Evolutionary conservation across 1,284 basidiomycete species (phyloP).

Genomic region (Ceratobasidium sp.): DNA sequence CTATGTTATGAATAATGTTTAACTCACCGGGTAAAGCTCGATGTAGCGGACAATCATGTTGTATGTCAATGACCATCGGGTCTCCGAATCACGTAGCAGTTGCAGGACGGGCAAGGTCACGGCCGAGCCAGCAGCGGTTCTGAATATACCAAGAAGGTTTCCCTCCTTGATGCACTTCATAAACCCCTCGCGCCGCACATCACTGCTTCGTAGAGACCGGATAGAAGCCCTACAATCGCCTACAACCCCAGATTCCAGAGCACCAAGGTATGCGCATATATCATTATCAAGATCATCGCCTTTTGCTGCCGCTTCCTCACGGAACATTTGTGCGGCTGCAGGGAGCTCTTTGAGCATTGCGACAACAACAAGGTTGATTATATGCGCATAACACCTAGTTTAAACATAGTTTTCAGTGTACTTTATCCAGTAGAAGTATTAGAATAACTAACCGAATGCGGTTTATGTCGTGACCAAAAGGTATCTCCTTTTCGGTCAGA

Average conservation of each 20-base stretch:
- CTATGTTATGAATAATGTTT: neutral
- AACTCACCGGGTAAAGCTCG: constrained; percentile 25
- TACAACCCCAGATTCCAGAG: neutral
- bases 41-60: constrained; percentile 34
- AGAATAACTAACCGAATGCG: constrained; percentile 5
- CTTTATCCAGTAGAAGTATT: neutral
- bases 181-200: neutral
- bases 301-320: neutral
- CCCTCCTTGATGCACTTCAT: neutral
- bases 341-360: constrained; percentile 5
- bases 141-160: neutral
- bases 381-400: constrained; percentile 30
- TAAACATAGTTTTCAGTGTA: neutral
- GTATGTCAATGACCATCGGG: constrained; percentile 31
- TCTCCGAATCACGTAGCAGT: constrained; percentile 5
- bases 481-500: neutral
- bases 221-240: neutral
- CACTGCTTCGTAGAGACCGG: neutral
- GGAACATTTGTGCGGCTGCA: neutral
- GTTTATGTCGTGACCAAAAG: constrained; percentile 12
- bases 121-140: neutral
- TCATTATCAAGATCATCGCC: neutral
- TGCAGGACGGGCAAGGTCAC: neutral
- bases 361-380: constrained; percentile 18
- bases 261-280: neutral